A percentile compares a stretch with the other conserved stretches of the same genome.
Conservation (phyloP, 73 alveolate species). For the Halteria grandinella region DNA sequence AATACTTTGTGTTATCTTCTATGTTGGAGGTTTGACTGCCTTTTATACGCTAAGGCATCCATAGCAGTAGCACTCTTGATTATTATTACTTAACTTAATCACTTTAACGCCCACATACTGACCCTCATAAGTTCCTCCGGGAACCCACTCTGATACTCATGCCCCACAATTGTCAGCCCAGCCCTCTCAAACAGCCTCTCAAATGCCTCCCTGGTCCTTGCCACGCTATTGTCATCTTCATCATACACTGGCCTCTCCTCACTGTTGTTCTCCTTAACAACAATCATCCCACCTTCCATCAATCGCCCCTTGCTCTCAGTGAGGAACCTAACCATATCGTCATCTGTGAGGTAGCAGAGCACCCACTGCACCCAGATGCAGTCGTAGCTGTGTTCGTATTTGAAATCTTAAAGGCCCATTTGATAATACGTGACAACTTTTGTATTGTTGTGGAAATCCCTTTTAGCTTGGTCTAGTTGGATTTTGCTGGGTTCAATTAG, state of each 20-base stretch:
- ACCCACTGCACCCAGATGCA: constrained; percentile 84
- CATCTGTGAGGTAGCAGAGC: constrained; percentile 71
- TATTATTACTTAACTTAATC: too few species aligned
- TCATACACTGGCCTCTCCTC: constrained; percentile 62
- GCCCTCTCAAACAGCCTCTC: constrained; percentile 62
- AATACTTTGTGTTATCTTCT: too few species aligned
- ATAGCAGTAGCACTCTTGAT: too few species aligned
- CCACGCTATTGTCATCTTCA: constrained; percentile 69
- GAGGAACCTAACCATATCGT: constrained; percentile 69
- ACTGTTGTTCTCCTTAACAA: constrained; percentile 75
- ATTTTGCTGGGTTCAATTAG: constrained; percentile 79
- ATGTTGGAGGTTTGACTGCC: too few species aligned
- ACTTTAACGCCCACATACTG: constrained; percentile 60
- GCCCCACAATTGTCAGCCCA: constrained; percentile 56
- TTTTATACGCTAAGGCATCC: too few species aligned
- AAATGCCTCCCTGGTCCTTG: constrained; percentile 54
- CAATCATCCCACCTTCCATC: constrained; percentile 47
- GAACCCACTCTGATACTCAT: constrained; percentile 41
- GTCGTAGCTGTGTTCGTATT: constrained; percentile 71
- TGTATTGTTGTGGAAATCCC: too few species aligned
- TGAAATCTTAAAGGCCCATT: constrained; percentile 66
- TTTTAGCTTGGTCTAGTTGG: too few species aligned
- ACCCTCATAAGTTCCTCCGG: constrained; percentile 66
- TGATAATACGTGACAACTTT: constrained; percentile 53
- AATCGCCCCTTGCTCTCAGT: constrained; percentile 48